phyloP scores from a whole-genome alignment of 176 grass and related monocot species.

The Poa annua region DNA sequence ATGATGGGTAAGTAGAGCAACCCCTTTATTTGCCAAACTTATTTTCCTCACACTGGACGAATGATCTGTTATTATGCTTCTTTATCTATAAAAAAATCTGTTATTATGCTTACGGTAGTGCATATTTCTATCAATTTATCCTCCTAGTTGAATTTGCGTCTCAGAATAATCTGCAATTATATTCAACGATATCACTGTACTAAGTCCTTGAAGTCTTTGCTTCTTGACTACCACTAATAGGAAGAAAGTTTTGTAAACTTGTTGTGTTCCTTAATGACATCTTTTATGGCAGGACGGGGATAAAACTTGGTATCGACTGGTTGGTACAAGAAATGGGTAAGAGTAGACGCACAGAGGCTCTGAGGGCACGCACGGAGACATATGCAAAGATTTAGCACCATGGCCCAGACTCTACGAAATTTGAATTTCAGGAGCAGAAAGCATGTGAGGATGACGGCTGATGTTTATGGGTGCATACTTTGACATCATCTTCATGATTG shows the following conservation, averaged over 20 bases:
- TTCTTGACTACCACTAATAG: constrained; percentile 6
- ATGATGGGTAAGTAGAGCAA: constrained; percentile 79
- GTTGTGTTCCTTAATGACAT: constrained; percentile 5
- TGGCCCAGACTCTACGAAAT: neutral
- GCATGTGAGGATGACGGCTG: constrained; percentile 34
- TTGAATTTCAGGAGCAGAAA: constrained; percentile 29
- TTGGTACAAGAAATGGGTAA: constrained; percentile 82
- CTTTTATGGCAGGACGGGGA: constrained; percentile 66
- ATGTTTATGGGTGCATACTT: neutral
- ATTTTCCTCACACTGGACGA: constrained; percentile 28
- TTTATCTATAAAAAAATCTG: too few relatives aligned
- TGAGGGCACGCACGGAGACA: constrained; percentile 59
- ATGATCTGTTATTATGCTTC: constrained; percentile 5
- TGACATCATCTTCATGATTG: neutral
- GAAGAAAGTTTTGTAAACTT: neutral
- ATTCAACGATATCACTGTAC: neutral
- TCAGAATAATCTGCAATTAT: constrained; percentile 3
- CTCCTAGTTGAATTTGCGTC: neutral
- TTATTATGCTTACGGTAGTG: constrained; percentile 14
- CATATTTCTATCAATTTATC: constrained; percentile 4
- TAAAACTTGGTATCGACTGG: constrained; percentile 86
- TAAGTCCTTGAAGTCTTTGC: neutral
- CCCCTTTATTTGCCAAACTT: neutral
- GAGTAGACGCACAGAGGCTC: constrained; percentile 73
- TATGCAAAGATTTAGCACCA: constrained; percentile 61